Conservation (phyloP, 164 flowering plant species). For the Santalum album region DNA sequence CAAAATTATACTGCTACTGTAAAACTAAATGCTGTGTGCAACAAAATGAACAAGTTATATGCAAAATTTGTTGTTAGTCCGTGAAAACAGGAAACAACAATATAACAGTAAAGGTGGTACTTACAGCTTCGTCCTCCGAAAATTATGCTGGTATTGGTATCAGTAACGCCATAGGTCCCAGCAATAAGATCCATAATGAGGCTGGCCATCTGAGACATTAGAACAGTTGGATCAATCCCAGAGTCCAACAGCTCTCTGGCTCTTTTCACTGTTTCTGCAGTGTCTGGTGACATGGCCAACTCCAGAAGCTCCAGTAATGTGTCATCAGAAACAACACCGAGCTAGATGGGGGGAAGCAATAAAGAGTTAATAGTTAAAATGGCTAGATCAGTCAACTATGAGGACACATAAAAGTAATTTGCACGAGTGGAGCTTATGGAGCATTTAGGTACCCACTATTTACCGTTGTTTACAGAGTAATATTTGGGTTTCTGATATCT, state of each 20-base stretch:
- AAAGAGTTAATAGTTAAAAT: too few relatives aligned
- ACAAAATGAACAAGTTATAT: not conserved
- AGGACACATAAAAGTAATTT: too few relatives aligned
- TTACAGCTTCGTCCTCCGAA: conserved; percentile 62
- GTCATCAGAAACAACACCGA: conserved; percentile 94
- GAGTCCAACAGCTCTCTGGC: conserved; percentile 89
- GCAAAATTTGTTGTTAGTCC: not conserved
- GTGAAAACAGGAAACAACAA: not conserved
- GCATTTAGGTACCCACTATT: too few relatives aligned
- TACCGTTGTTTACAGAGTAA: too few relatives aligned
- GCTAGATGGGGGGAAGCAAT: conserved; percentile 33
- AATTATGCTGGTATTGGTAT: conserved; percentile 29
- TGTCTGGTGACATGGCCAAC: conserved; percentile 90
- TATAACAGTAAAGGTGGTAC: conserved; percentile 15
- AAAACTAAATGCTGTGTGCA: not conserved
- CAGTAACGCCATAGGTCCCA: conserved; percentile 56
- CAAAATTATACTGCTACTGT: too few relatives aligned
- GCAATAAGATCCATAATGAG: conserved; percentile 97
- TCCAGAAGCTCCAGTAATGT: conserved; percentile 83
- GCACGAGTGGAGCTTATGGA: too few relatives aligned
- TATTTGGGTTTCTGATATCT: too few relatives aligned
- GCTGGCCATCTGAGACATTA: conserved; percentile 93
- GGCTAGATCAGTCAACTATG: too few relatives aligned
- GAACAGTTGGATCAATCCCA: conserved; percentile 85
- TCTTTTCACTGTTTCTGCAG: conserved; percentile 85